Conservation (phyloP, 2,329 filamentous ascomycete genomes). For the Neospermospora avenae region DNA sequence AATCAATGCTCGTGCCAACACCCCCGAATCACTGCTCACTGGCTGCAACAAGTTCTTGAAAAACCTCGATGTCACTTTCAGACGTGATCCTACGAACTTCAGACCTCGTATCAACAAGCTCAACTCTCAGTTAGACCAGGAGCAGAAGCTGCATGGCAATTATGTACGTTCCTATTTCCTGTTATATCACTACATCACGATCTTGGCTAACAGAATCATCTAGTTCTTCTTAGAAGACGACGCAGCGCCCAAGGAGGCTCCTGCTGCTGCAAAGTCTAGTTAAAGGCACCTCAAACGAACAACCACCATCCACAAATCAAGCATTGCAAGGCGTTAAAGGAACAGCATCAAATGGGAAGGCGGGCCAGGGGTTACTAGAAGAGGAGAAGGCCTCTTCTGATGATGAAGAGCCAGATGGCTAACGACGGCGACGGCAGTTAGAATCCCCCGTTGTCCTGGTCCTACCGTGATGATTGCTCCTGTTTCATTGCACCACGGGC, state of each 20-base stretch:
- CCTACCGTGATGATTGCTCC: slow-evolving; percentile 25
- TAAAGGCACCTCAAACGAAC: slow-evolving; percentile 56
- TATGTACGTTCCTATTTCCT: slow-evolving; percentile 59
- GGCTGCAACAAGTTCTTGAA: slow-evolving; percentile 94
- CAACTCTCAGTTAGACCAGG: slow-evolving; percentile 93
- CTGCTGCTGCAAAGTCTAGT: slow-evolving; percentile 34
- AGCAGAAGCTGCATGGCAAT: slow-evolving; percentile 92
- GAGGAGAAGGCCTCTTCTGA: slow-evolving; percentile 61
- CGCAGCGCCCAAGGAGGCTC: slow-evolving; percentile 37
- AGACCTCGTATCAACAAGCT: slow-evolving; percentile 98
- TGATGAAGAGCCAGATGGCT: slow-evolving; percentile 63
- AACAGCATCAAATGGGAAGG: slow-evolving; percentile 28
- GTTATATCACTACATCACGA: neutral
- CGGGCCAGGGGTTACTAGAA: slow-evolving; percentile 37
- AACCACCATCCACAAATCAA: slow-evolving; percentile 30
- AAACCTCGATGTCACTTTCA: slow-evolving; percentile 97
- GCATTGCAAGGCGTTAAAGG: slow-evolving; percentile 35
- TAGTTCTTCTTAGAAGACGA: slow-evolving; percentile 94
- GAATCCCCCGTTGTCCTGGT: slow-evolving; percentile 55
- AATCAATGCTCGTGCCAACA: slow-evolving; percentile 81
- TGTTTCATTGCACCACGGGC: slow-evolving; percentile 1
- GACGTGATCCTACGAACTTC: slow-evolving; percentile 93
- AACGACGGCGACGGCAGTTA: slow-evolving; percentile 56
- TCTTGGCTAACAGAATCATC: slow-evolving; percentile 17
- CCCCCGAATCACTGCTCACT: slow-evolving; percentile 85